These are phyloP conservation scores for Saccharomyces pastorianus DNA, from an alignment of 1,139 yeast genomes.

Conservation along the genomic window DNA sequence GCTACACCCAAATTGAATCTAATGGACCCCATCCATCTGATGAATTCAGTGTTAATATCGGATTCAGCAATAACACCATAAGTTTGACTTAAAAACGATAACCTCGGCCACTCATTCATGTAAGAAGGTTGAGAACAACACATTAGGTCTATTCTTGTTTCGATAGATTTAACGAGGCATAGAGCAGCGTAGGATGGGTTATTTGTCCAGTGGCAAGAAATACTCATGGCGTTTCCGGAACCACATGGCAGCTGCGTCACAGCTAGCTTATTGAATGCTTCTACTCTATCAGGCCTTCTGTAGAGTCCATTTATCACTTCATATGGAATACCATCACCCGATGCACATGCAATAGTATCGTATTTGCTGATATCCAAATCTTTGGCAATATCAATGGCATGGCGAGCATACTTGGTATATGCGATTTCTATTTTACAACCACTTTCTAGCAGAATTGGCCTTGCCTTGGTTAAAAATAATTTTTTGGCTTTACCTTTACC, in stretches of 20 bases:
- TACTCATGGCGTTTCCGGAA: conserved; percentile 85
- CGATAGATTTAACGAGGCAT: conserved; percentile 59
- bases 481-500: conserved; percentile 72
- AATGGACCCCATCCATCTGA: conserved; percentile 80
- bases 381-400: conserved; percentile 66
- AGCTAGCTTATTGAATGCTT: conserved; percentile 58
- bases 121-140: conserved; percentile 54
- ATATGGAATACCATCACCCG: conserved; percentile 96
- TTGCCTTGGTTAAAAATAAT: conserved; percentile 47
- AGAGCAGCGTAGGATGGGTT: conserved; percentile 65
- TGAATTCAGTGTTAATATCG: conserved; percentile 85
- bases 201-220: conserved; percentile 69
- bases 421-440: conserved; percentile 46
- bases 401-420: conserved; percentile 57
- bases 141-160: conserved; percentile 72
- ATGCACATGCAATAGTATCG: conserved; percentile 81
- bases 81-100: conserved; percentile 79
- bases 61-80: conserved; percentile 90
- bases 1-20: conserved; percentile 81
- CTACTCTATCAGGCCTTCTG: conserved; percentile 48
- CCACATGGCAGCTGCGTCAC: conserved; percentile 91
- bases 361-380: conserved; percentile 46
- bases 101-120: conserved; percentile 32
- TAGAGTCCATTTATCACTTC: conserved; percentile 86
- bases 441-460: conserved; percentile 70